Evolutionary conservation across 305 asterid genomes (phyloP).

Genomic region (Fraxinus nigra): DNA sequence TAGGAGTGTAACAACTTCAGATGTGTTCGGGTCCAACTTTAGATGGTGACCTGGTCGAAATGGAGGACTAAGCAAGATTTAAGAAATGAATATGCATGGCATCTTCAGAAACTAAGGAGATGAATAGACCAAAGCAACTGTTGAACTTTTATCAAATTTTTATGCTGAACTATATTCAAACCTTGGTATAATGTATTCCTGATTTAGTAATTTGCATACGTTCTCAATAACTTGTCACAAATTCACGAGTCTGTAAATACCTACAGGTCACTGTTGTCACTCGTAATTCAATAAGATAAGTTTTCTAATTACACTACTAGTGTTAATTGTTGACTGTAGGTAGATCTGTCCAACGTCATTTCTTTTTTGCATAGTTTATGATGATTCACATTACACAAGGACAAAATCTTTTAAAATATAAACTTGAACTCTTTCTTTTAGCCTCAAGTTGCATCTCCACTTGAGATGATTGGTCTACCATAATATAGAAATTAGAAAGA

Average conservation of each 20-base stretch:
- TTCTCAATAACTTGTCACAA: not conserved
- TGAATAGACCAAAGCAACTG: not conserved
- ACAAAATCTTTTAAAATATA: constrained; percentile 18
- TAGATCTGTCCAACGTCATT: constrained; percentile 21
- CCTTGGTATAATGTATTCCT: not conserved
- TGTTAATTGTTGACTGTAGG: constrained; percentile 7
- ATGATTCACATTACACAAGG: constrained; percentile 20
- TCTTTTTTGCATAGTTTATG: constrained; percentile 13
- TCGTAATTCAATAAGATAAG: constrained; percentile 1
- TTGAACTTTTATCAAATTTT: not conserved
- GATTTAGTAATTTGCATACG: not conserved
- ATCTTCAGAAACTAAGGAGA: not conserved
- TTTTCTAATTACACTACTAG: not conserved
- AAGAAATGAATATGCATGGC: not conserved
- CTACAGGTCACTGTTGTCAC: not conserved
- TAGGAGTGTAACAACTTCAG: not conserved
- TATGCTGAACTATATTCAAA: not conserved
- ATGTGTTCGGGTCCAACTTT: not conserved
- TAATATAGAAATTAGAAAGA: constrained; percentile 29
- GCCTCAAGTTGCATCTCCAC: constrained; percentile 40
- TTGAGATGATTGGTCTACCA: constrained; percentile 42
- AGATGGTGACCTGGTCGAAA: not conserved
- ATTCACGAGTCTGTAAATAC: not conserved
- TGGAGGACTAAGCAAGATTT: not conserved
- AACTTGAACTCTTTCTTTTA: constrained; percentile 14